Conservation (phyloP, 2,329 filamentous ascomycete species). For the Microdochium nivale region DNA sequence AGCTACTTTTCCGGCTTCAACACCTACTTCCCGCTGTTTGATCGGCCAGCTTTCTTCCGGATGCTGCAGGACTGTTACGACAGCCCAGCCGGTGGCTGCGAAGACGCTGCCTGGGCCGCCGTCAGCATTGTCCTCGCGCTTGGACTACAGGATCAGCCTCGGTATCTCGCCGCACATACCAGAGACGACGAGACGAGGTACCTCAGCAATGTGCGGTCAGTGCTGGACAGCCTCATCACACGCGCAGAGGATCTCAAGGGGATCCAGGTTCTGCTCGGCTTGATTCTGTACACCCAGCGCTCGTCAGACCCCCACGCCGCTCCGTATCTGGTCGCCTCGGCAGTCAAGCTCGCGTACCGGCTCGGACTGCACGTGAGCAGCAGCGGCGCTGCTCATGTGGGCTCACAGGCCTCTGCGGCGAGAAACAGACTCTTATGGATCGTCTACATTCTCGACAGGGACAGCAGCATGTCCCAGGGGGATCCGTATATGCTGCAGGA, state of each 20-base stretch:
- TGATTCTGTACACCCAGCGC: background rate
- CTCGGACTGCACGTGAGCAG: background rate
- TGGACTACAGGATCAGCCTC: background rate
- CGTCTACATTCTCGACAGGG: background rate
- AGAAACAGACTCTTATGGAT: background rate
- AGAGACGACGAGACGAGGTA: background rate
- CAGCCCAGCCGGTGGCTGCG: background rate
- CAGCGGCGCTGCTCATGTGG: no score
- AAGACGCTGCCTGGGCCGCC: background rate
- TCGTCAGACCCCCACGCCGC: background rate
- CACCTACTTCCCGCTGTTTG: background rate
- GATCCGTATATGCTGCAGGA: background rate
- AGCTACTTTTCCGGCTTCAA: background rate
- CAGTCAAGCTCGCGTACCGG: background rate
- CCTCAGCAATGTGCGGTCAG: background rate
- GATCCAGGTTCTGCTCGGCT: background rate
- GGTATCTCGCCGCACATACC: background rate
- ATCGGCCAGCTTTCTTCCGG: no score
- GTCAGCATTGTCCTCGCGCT: background rate
- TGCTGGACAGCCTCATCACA: background rate
- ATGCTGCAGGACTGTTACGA: background rate
- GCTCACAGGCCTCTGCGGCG: background rate
- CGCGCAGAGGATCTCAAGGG: background rate
- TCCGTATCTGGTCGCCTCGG: background rate
- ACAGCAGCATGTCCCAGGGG: background rate